Conservation (phyloP, 495 filamentous ascomycete species). For the Talaromyces trachyspermus region DNA sequence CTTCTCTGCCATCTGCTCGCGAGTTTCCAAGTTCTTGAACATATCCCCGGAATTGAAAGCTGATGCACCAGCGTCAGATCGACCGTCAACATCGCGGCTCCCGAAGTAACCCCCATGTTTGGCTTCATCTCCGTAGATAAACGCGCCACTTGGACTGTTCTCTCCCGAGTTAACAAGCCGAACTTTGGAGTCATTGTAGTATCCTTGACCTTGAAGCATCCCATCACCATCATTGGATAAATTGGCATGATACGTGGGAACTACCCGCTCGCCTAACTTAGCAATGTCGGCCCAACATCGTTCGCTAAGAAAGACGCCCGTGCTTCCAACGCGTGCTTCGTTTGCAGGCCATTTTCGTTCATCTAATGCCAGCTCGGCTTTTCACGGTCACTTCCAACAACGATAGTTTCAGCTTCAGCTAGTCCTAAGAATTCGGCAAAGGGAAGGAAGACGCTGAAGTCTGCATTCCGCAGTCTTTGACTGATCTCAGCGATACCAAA, state of each 20-base stretch:
- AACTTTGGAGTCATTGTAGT: slow-evolving; percentile 63
- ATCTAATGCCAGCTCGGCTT: slow-evolving; percentile 84
- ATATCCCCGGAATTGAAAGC: slow-evolving; percentile 89
- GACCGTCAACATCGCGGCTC: slow-evolving; percentile 70
- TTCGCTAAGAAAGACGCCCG: slow-evolving; percentile 93
- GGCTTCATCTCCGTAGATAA: slow-evolving; percentile 62
- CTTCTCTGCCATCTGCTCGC: slow-evolving; percentile 90
- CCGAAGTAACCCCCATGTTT: slow-evolving; percentile 74
- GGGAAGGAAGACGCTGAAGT: slow-evolving; percentile 92
- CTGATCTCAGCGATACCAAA: slow-evolving; percentile 97
- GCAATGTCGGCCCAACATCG: slow-evolving; percentile 87
- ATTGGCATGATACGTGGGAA: slow-evolving; percentile 43
- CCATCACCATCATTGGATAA: slow-evolving; percentile 44
- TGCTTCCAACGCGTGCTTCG: slow-evolving; percentile 84
- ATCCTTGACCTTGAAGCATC: slow-evolving; percentile 30
- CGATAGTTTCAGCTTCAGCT: slow-evolving; percentile 69
- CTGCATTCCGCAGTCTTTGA: slow-evolving; percentile 80
- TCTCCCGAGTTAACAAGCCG: slow-evolving; percentile 53
- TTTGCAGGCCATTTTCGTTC: slow-evolving; percentile 86
- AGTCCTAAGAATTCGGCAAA: slow-evolving; percentile 93
- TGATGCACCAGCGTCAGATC: slow-evolving; percentile 84
- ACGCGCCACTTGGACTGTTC: slow-evolving; percentile 52
- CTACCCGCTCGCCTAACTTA: slow-evolving; percentile 60
- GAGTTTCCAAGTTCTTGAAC: slow-evolving; percentile 90
- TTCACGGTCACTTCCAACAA: slow-evolving; percentile 88